Evolutionary conservation across 306 rosid genomes (phyloP), one percentile per base, ranked within the genome.

Genomic region (Trifolium fragiferum): DNA sequence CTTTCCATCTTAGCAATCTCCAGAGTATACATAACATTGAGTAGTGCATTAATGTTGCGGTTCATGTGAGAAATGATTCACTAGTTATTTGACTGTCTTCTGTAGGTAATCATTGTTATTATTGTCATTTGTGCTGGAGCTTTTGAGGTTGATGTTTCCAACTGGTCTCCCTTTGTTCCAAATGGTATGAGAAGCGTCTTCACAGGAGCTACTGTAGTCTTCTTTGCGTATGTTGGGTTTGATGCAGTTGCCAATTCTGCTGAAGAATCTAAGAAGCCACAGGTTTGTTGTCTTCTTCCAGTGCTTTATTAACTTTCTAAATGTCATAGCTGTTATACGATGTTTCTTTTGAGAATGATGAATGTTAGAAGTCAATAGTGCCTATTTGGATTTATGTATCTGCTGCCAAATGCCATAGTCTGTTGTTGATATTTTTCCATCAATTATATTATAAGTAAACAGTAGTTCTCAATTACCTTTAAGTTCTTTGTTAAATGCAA

Each of bases 241-340:
- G 99, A 95, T 81, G 99, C 99, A 18, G 98, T 95, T 87, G 99
- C 99, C 37, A 95, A 95, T 87, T 95, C 99, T 78, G 99, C 99
- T 7, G 99, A 95, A 86, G 99, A 95, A 85, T 85, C 99, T 74
- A 95, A 87, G 84, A 87, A 84, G 74, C 99, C 98, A 1, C 96
- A 92, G 98, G 98, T 92, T 75, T 57, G 46, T 74, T 49, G 60
- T 54, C 25, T 75, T 70, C 55, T 78, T 70, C 44, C 30, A 10
- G 7, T 84, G 46, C 77, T 69, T 63, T 78, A 66, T 67, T 62
- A 41, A 72, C 54, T 75, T 73, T 66, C 60, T 72, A 54, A 75
- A 46, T 70, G 65, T 25, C 73, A 4, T 60, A 37, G 65, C 55
- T 73, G 18, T 32, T 40, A 13, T 65, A 75, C 37, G 73, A 70